Evolutionary conservation across 305 asterid genomes (phyloP), one percentile per base, ranked within the genome.

Genomic region (Withania somnifera): DNA sequence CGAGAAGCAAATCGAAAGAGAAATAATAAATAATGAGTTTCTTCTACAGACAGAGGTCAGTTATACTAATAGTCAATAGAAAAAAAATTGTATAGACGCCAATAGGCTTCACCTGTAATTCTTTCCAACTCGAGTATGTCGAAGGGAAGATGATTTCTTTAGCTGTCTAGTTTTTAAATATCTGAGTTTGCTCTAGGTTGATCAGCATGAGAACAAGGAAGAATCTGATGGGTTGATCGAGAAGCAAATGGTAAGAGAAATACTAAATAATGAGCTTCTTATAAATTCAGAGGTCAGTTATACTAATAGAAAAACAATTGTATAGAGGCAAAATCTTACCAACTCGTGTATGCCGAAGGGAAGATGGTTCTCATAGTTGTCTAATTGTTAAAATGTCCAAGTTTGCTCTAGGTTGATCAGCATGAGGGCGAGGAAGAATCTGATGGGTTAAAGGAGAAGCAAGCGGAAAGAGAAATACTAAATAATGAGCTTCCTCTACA

Each of bases 181-280:
- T 80, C 63, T 26, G 32, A 20, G 60, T 50, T 78, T 42, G 77
- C 71, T n/a, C 68, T 83, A 83, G 79, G 80, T 68, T 85, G 86
- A 64, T 64, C 84, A 92, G 95, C 91, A 64, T 84, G 91, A 82
- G 80, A 88, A 86, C 84, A 82, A 80, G 75, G 91, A 87, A 85
- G 84, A 82, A 52, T 78, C 86, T 82, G 90, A 83, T 75, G 82
- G 85, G 86, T 83, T 86, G 68, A 88, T 85, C 32, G 84, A 81
- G 89, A 90, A 80, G 86, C 91, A 87, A 85, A 83, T 73, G 82
- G 87, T 79, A 77, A 83, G 75, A 83, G 88, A 81, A 81, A 88
- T 77, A 79, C 82, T 88, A 79, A 64, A 77, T 77, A 83, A 82
- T 68, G 93, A 86, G 77, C 81, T 82, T 51, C 45, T 82, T 71